A percentile compares a stretch with the other conserved stretches of the same genome.
Evolutionary conservation across 305 asterid genomes (phyloP).

Genomic region (Rubia occidens): DNA sequence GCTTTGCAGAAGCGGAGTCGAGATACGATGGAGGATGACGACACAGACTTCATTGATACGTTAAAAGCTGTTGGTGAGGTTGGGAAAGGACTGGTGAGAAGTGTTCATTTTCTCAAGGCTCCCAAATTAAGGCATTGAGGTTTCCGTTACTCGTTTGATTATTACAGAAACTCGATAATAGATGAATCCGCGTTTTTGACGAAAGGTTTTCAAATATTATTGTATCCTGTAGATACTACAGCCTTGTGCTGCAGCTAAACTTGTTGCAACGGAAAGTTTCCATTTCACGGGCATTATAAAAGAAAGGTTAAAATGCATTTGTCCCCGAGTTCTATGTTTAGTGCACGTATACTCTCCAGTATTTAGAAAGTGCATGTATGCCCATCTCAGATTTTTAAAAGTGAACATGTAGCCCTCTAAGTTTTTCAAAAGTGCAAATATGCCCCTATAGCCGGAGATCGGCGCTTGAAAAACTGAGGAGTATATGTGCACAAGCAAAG

Average conservation of each 20-base stretch:
- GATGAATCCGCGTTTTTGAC: background rate
- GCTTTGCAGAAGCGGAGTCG: conserved; percentile 71
- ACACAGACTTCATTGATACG: conserved; percentile 32
- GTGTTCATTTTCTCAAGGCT: conserved; percentile 65
- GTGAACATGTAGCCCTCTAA: too few species aligned
- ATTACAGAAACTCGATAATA: background rate
- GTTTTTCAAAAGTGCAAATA: too few species aligned
- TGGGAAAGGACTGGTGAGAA: conserved; percentile 83
- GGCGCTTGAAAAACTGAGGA: too few species aligned
- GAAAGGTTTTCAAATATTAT: background rate
- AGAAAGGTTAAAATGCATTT: background rate
- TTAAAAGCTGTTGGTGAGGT: conserved; percentile 63
- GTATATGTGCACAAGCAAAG: too few species aligned
- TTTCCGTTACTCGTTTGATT: background rate
- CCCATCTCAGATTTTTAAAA: too few species aligned
- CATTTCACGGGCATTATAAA: background rate
- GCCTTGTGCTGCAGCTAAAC: background rate
- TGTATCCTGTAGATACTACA: background rate
- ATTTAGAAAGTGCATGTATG: too few species aligned
- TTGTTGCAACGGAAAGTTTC: background rate
- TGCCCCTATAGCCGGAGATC: too few species aligned
- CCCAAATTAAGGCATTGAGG: conserved; percentile 39
- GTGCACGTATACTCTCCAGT: too few species aligned
- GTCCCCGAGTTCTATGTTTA: too few species aligned
- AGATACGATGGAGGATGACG: conserved; percentile 32